Percentiles rank a stretch among this genome's conserved stretches.
Conservation (phyloP, 2,329 filamentous ascomycete species). For the Endothia cerciana region DNA sequence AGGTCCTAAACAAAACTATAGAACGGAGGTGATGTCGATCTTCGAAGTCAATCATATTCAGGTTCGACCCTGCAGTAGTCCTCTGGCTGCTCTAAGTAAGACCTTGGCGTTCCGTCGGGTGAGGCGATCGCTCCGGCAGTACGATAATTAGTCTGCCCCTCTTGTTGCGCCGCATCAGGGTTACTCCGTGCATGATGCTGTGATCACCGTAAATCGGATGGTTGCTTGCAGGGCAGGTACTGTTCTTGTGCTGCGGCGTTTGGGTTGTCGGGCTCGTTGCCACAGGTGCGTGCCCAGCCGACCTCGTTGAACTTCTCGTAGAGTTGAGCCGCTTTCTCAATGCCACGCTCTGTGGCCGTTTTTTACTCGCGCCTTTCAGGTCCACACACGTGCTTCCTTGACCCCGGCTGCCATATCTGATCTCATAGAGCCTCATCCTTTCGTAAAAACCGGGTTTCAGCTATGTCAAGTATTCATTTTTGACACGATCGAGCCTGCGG, state of each 20-base stretch:
- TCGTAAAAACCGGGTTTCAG: slow-evolving; percentile 2
- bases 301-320: slow-evolving; percentile 17
- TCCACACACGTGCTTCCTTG: background rate
- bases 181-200: slow-evolving; percentile 39
- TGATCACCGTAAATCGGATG: slow-evolving; percentile 38
- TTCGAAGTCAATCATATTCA: too few relatives aligned
- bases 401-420: background rate
- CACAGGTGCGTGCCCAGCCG: slow-evolving; percentile 1
- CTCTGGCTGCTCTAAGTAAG: background rate
- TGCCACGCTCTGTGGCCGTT: slow-evolving; percentile 6
- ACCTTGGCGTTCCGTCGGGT: too few relatives aligned
- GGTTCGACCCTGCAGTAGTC: too few relatives aligned
- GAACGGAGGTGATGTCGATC: too few relatives aligned
- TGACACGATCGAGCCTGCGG: background rate
- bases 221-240: slow-evolving; percentile 27
- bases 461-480: background rate
- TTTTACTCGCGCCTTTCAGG: background rate
- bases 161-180: slow-evolving; percentile 10
- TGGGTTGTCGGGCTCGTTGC: background rate
- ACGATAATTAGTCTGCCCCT: background rate
- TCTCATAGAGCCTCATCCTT: background rate
- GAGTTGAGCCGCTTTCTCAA: slow-evolving; percentile 1
- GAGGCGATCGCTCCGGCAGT: slow-evolving; percentile 28
- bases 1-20: slow-evolving; percentile 8
- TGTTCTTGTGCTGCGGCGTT: slow-evolving; percentile 1